phyloP scores from a whole-genome alignment of 139 green algal species.

The Nannochloris sp. region DNA sequence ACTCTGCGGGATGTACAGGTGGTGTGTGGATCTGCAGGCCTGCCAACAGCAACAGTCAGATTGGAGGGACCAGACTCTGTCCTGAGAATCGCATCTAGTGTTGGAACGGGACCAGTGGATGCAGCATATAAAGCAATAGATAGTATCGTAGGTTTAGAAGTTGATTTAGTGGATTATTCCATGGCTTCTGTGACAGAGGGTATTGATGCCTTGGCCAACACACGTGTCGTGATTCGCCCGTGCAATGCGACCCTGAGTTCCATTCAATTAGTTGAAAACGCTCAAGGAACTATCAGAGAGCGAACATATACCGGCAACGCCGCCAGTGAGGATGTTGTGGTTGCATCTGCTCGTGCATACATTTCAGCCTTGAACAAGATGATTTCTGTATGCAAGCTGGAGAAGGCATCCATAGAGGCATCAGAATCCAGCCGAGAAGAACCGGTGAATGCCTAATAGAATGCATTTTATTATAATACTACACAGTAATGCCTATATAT shows the following conservation, averaged over 20 bases:
- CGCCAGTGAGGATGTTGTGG: constrained; percentile 90
- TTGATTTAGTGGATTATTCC: constrained; percentile 74
- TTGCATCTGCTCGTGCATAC: constrained; percentile 82
- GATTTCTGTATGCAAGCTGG: constrained; percentile 42
- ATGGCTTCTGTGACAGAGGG: constrained; percentile 86
- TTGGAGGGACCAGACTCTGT: constrained; percentile 84
- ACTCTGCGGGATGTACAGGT: constrained; percentile 87
- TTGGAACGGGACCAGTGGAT: constrained; percentile 90
- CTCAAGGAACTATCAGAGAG: constrained; percentile 39
- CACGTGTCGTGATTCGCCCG: constrained; percentile 67
- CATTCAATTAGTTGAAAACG: constrained; percentile 24
- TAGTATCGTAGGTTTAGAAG: constrained; percentile 58
- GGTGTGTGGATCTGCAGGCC: constrained; percentile 90
- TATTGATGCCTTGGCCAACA: constrained; percentile 87
- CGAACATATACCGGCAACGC: constrained; percentile 67
- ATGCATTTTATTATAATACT: neutral
- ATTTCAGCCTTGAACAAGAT: constrained; percentile 94
- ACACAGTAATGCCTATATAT: too few relatives aligned
- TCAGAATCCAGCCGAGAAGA: neutral
- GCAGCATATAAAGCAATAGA: constrained; percentile 93
- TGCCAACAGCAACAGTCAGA: constrained; percentile 92
- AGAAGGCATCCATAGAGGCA: neutral
- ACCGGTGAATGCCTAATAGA: neutral
- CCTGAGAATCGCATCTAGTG: constrained; percentile 43
- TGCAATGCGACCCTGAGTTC: constrained; percentile 21